Conservation (phyloP, 2,329 filamentous ascomycete species). For the Pyrenochaeta sp. region DNA sequence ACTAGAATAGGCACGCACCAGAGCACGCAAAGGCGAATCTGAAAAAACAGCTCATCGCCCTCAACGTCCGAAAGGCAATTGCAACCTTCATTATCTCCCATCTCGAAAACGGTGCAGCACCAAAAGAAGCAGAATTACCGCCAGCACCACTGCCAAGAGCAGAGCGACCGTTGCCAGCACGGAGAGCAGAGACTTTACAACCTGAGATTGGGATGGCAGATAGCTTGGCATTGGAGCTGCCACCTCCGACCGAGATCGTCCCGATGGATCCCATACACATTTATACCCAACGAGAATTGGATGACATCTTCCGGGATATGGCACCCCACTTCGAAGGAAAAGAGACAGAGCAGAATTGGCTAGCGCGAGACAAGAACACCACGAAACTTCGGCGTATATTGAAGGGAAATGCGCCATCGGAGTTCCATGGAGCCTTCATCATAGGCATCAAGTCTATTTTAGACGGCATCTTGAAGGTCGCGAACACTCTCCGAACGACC, state of each 20-base stretch:
- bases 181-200: conserved; percentile 47
- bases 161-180: conserved; percentile 35
- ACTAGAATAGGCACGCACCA: conserved; percentile 70
- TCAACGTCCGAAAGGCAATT: conserved; percentile 87
- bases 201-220: conserved; percentile 54
- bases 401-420: conserved; percentile 81
- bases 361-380: conserved; percentile 81
- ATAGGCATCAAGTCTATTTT: conserved; percentile 74
- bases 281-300: conserved; percentile 84
- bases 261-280: conserved; percentile 81
- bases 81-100: conserved; percentile 80
- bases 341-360: conserved; percentile 91
- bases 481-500: conserved; percentile 85
- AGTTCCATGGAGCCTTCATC: conserved; percentile 77
- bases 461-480: conserved; percentile 87
- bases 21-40: conserved; percentile 86
- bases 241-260: conserved; percentile 70
- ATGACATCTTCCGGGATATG: conserved; percentile 87
- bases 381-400: conserved; percentile 78
- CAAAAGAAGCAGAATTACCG: conserved; percentile 32
- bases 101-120: conserved; percentile 70
- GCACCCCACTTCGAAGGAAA: conserved; percentile 81
- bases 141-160: conserved; percentile 29
- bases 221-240: conserved; percentile 59
- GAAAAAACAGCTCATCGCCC: conserved; percentile 82